Evolutionary conservation across 2,329 filamentous ascomycete species (phyloP).

Genomic region (Aspergillus sp.): DNA sequence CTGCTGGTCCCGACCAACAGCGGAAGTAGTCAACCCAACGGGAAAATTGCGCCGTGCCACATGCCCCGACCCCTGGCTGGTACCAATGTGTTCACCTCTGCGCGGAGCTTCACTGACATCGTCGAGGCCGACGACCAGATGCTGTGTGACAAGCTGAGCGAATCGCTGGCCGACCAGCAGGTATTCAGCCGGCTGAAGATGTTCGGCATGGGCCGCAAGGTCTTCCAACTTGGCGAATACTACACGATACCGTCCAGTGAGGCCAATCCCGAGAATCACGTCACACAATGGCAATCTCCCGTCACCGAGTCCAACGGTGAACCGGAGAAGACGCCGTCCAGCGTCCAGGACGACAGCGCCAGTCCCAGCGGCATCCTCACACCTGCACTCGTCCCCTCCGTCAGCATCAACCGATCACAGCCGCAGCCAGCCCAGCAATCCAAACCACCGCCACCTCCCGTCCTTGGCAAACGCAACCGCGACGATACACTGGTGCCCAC

Average conservation of each 20-base stretch:
- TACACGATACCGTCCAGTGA: constrained; percentile 30
- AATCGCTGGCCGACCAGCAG: constrained; percentile 32
- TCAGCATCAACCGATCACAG: background rate
- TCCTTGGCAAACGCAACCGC: constrained; percentile 23
- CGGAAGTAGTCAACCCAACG: constrained; percentile 6
- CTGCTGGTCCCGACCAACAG: constrained; percentile 38
- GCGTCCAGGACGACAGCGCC: background rate
- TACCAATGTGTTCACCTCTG: constrained; percentile 12
- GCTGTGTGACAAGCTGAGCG: constrained; percentile 31
- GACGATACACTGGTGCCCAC: constrained; percentile 9
- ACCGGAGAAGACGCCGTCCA: background rate
- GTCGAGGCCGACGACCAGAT: constrained; percentile 39
- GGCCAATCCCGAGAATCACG: constrained; percentile 4
- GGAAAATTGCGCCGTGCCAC: background rate
- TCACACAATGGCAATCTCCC: constrained; percentile 16
- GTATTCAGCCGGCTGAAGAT: constrained; percentile 34
- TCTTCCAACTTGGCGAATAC: constrained; percentile 37
- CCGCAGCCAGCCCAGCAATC: background rate
- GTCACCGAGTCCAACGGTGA: constrained; percentile 6
- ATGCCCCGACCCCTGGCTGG: background rate
- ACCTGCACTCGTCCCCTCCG: background rate
- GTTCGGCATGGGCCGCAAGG: constrained; percentile 41
- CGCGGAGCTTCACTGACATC: constrained; percentile 32
- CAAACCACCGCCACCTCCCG: constrained; percentile 1
- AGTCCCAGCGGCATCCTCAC: background rate